Evolutionary conservation across 495 filamentous ascomycete genomes (phyloP), one percentile per base, ranked within the genome.

Genomic region (Penicillium soppii): DNA sequence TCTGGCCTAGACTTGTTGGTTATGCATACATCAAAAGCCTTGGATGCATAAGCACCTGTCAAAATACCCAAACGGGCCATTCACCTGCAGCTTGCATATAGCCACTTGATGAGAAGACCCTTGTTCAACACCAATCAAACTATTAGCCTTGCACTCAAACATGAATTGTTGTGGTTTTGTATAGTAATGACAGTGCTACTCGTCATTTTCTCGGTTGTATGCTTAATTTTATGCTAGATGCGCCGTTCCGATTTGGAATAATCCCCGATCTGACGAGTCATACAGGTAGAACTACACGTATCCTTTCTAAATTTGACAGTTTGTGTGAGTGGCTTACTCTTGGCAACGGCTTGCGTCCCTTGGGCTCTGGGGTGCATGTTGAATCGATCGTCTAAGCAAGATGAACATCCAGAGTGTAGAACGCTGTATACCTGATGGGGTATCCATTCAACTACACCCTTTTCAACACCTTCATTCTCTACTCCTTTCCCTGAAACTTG

Each of bases 61-160:
- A 53, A n/a, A 38, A 44, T 20, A 19, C 38, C 29, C 16, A 38
- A 47, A 36, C 15, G 25, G 40, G 20, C 16, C 35, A 17, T 23
- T 45, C 43, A 45, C 35, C 40, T 62, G 50, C 50, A 48, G 48
- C 58, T 21, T 57, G 47, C 47, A 47, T 40, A 48, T 33, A 20
- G 30, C n/a, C 1, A 8, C 23, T n/a, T n/a, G n/a, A n/a, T n/a
- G n/a, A n/a, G n/a, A 17, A 30, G 43, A 32, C 41, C 26, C 41
- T 43, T 5, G 41, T 7, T 32, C 29, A 32, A 32, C 13, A 12
- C 10, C 29, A 0, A 21, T 40, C 13, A 40, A 9, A 17, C 17
- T 19, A 1, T 23, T 23, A 40, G 21, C 20, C 37, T 23, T 20
- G 15, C 8, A 43, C 15, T 40, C 13, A 5, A 25, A 20, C 27